phyloP scores from a whole-genome alignment of 371 early-diverging fungal species.

The Mucor velutinosus region DNA sequence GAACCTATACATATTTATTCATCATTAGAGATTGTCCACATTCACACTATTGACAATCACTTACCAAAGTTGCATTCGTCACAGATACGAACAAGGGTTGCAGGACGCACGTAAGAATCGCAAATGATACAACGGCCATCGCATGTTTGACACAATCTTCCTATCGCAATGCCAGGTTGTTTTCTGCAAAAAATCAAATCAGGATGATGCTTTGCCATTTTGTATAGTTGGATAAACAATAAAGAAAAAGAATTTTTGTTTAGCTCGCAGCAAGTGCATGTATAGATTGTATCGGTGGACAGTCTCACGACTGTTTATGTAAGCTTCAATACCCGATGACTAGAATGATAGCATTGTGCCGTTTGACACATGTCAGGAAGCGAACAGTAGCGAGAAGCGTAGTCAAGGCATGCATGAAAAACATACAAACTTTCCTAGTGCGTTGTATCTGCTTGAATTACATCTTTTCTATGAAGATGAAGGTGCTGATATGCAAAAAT shows the following conservation, averaged over 20 bases:
- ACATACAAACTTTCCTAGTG: too few species aligned
- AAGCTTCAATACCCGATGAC: too few species aligned
- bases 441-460: too few species aligned
- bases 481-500: too few species aligned
- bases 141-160: constrained; percentile 93
- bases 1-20: constrained; percentile 27
- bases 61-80: constrained; percentile 95
- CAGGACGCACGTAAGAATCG: constrained; percentile 89
- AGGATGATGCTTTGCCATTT: constrained; percentile 88
- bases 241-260: neutral
- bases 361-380: too few species aligned
- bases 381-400: too few species aligned
- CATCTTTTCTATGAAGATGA: too few species aligned
- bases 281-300: neutral
- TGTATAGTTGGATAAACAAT: neutral
- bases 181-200: constrained; percentile 97
- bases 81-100: constrained; percentile 89
- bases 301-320: neutral
- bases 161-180: constrained; percentile 95
- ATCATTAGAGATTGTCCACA: neutral
- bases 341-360: too few species aligned
- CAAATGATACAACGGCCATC: constrained; percentile 97
- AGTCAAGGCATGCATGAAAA: too few species aligned
- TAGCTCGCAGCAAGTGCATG: neutral
- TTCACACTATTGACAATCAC: constrained; percentile 8